Evolutionary conservation across 2,329 filamentous ascomycete genomes (phyloP).

Genomic region (Phyllosticta citribraziliensis): DNA sequence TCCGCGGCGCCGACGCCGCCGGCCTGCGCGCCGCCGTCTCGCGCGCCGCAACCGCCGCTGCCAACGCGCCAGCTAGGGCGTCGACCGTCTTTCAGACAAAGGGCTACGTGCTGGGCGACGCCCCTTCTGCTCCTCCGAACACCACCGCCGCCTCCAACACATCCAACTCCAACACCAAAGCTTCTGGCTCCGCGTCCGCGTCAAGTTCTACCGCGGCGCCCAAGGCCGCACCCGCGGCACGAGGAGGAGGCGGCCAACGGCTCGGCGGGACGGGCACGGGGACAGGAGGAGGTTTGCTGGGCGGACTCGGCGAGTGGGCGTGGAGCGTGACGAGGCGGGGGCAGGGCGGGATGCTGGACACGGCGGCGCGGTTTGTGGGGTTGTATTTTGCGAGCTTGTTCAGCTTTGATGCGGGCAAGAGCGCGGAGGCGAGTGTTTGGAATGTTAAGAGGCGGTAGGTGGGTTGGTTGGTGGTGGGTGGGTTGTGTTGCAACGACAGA

Average conservation of each 20-base stretch:
- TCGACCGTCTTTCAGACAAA: constrained; percentile 30
- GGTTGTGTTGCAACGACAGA: not conserved
- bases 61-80: constrained; percentile 26
- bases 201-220: not conserved
- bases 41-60: constrained; percentile 32
- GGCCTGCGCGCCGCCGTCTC: constrained; percentile 38
- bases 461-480: not conserved
- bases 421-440: constrained; percentile 36
- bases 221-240: not conserved
- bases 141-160: not conserved
- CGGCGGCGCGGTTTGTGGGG: constrained; percentile 35
- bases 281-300: constrained; percentile 14
- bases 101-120: constrained; percentile 32
- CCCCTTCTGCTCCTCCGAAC: not conserved
- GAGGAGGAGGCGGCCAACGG: constrained; percentile 13
- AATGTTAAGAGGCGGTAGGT: constrained; percentile 21
- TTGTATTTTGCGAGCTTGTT: constrained; percentile 38
- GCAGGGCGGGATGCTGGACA: constrained; percentile 28
- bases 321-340: constrained; percentile 19
- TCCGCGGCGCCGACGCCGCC: constrained; percentile 39
- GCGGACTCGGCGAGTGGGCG: constrained; percentile 15
- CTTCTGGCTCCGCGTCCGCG: too few relatives aligned
- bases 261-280: constrained; percentile 15
- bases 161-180: too few relatives aligned
- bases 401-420: constrained; percentile 33